These are phyloP conservation scores for Blastobotrys chiropterorum DNA, from an alignment of 805 yeast species.

Conservation along the genomic window DNA sequence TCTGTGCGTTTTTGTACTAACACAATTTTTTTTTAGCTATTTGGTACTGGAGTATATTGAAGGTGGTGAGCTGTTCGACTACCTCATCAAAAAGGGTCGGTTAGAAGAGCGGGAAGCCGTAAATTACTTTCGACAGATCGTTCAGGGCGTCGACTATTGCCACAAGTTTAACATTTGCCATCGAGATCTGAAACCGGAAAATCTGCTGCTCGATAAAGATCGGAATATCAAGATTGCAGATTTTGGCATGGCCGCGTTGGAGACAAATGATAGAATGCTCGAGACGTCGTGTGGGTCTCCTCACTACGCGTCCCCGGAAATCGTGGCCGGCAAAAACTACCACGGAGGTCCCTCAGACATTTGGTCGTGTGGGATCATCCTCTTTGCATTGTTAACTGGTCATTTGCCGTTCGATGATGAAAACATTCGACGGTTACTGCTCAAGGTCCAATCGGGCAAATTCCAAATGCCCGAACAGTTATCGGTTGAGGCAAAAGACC, in stretches of 20 bases:
- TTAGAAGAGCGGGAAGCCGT: constrained; percentile 87
- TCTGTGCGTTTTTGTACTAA: neutral
- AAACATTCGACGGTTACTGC: constrained; percentile 74
- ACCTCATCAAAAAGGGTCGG: constrained; percentile 81
- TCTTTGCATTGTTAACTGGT: constrained; percentile 90
- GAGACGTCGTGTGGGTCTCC: constrained; percentile 98
- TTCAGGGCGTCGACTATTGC: constrained; percentile 76
- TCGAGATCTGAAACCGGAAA: constrained; percentile 81
- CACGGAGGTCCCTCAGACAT: constrained; percentile 97
- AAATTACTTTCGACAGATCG: constrained; percentile 79
- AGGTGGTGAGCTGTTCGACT: constrained; percentile 94
- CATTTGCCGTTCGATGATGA: constrained; percentile 97
- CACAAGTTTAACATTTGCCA: constrained; percentile 85
- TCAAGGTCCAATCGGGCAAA: constrained; percentile 88
- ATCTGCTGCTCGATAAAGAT: constrained; percentile 70
- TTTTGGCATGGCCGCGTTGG: constrained; percentile 98
- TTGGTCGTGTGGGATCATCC: constrained; percentile 96
- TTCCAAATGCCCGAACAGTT: constrained; percentile 77
- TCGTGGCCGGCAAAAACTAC: constrained; percentile 88
- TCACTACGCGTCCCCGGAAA: constrained; percentile 97
- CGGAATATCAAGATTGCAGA: constrained; percentile 94
- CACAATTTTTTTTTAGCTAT: constrained; percentile 33
- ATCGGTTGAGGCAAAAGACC: constrained; percentile 79
- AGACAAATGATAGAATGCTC: constrained; percentile 67
- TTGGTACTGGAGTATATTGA: constrained; percentile 92